Base-by-base conservation (phyloP, 306 rosid genomes). In the Vigna nakashimae region DNA sequence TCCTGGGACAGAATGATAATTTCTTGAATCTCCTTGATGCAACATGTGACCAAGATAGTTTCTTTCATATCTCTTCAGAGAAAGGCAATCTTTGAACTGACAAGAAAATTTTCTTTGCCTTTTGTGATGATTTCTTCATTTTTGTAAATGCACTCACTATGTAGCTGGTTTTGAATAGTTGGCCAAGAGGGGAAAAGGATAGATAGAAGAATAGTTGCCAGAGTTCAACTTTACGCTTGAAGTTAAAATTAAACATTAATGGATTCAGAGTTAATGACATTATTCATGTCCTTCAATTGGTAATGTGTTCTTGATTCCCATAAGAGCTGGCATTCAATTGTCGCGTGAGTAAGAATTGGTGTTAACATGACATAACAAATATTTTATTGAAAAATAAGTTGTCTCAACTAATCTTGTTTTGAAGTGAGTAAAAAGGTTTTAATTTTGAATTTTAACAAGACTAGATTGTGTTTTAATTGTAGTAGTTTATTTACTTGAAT, bases 1-100 rank as follows among this genome's bases (percentile, higher is more conserved):
- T 78, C 83, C 65, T 83, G 72, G 91, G 51, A 71, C 85, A 82
- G 28, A 59, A 73, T 9, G 87, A 77, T 46, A 78, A 67, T 81
- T 86, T 83, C 74, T 53, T 24, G 22, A 71, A 55, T 78, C 76
- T 64, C 28, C 84, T 74, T 62, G 58, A 80, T 79, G 81, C 53
- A 53, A 70, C 69, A 74, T 77, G 64, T 49, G 80, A 77, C 59
- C 77, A 74, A 70, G 52, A 50, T 69, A 28, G 52, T 74, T 68
- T 73, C 48, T 22, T 63, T 52, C 42, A 24, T 51, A 59, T 76
- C 24, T 84, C 11, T 45, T 38, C 32, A 9, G 60, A 24, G 77
- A 71, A 82, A 69, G 79, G 77, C 51, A 75, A 53, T 51, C 45
- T 62, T 51, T 69, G 9, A 62, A 56, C 43, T 62, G 73, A 46